Base-by-base conservation (phyloP, 352 stramenopile genomes). In the Globisporangium camurandrum region DNA sequence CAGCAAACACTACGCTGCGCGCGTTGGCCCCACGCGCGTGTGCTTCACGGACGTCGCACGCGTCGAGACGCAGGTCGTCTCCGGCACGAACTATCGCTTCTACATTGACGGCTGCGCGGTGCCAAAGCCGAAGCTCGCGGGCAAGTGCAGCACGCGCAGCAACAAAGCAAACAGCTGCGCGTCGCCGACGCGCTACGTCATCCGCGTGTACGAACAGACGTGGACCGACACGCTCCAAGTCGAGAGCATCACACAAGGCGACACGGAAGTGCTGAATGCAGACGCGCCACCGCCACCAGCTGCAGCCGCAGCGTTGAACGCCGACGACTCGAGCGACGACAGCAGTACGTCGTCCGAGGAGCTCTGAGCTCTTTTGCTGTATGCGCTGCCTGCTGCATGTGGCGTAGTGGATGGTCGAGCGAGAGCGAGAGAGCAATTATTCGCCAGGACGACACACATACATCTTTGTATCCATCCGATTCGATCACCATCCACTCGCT, bases 21-120 rank as follows among this genome's bases (percentile, higher is more conserved):
- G 52, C 1, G 67, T 73, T 23, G 62, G 56, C 28, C n/a, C 44
- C 36, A 71, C 41, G 38, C 69, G 69, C 54, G 69, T 81, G 45
- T 81, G 69, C 48, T 75, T 61, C 52, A 39, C 60, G 11, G 48
- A 64, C n/a, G 53, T 81, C 47, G 48, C 42, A 37, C 52, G 33
- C 9, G 27, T 51, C 26, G 47, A 61, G 41, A 42, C 56, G 31
- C 56, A 93, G 47, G 74, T 88, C 40, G 81, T 93, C 41, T 57
- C 78, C 1, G 81, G 81, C 27, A 88, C 62, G 54, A 88, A 88
- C 61, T 93, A 88, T 60, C 59, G 63, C 51, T 88, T 88, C 57
- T 56, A 74, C 55, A 66, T 90, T 36, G 48, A 64, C 27, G 81
- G 78, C 30, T 93, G 81, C 55, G 23, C 38, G 20, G 72, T 79